phyloP scores from a whole-genome alignment of 129 eudicot species.

The Chrysanthemum seticuspe region DNA sequence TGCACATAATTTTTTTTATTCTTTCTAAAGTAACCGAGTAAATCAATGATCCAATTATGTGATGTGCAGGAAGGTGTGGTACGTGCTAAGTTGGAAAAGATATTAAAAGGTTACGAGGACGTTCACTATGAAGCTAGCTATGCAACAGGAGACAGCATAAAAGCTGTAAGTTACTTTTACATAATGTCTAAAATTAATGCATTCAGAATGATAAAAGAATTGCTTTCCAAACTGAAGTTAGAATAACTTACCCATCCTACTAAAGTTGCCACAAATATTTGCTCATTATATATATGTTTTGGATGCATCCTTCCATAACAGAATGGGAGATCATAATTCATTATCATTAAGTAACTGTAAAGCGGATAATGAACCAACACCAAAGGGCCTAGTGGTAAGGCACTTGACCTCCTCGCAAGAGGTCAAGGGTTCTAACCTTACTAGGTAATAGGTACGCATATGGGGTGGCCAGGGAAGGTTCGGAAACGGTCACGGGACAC shows the following conservation, averaged over 20 bases:
- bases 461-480: no score
- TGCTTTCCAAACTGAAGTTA: neutral
- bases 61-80: slow-evolving; percentile 74
- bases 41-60: slow-evolving; percentile 8
- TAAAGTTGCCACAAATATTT: slow-evolving; percentile 2
- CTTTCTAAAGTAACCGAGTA: neutral
- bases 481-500: no score
- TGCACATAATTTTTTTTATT: neutral
- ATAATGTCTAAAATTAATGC: neutral
- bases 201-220: slow-evolving; percentile 7
- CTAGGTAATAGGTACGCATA: no score
- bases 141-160: slow-evolving; percentile 76
- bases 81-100: slow-evolving; percentile 64
- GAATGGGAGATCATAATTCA: no score
- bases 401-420: no score
- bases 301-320: no score
- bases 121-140: slow-evolving; percentile 67
- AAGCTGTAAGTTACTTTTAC: slow-evolving; percentile 52
- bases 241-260: neutral
- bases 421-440: no score
- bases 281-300: neutral
- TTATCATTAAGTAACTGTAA: no score
- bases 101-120: slow-evolving; percentile 52
- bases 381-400: no score
- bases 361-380: no score